Conservation (phyloP, 495 filamentous ascomycete genomes). For the Penicillium subrubescens region DNA sequence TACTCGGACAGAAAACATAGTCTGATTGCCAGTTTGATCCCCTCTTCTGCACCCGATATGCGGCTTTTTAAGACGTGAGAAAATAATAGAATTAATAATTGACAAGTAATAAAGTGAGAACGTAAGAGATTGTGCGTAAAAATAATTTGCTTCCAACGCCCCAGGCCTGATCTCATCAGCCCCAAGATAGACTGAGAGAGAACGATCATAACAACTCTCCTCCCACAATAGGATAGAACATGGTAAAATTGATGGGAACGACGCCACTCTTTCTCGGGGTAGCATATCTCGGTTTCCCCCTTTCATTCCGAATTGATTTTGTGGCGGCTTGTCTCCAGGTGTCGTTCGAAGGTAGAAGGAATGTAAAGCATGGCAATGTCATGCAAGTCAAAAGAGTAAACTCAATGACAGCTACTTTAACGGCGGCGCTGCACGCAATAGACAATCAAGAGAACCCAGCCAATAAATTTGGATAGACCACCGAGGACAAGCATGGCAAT, state of each 20-base stretch:
- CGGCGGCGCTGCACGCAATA: constrained; percentile 26
- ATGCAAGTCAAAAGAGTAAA: background rate
- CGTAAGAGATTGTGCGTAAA: background rate
- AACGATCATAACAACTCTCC: background rate
- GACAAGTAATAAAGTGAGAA: background rate
- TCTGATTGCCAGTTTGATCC: too few relatives aligned
- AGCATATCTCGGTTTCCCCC: background rate
- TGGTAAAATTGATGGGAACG: background rate
- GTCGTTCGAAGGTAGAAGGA: background rate
- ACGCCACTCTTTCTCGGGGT: background rate
- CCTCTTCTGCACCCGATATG: background rate
- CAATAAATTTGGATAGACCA: constrained; percentile 19
- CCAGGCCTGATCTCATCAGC: background rate
- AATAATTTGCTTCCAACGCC: background rate
- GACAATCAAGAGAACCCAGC: constrained; percentile 25
- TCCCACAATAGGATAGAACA: background rate
- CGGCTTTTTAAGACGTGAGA: too few relatives aligned
- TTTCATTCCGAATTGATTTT: background rate
- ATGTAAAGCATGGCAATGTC: background rate
- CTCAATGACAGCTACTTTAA: background rate
- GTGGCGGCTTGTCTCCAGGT: background rate
- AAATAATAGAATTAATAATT: too few relatives aligned
- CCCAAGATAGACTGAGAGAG: background rate
- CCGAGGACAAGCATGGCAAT: constrained; percentile 21
- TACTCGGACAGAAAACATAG: too few relatives aligned